Evolutionary conservation across 2,329 filamentous ascomycete genomes (phyloP), one percentile per base, ranked within the genome.

Genomic region (Cryoendolithus antarcticus): DNA sequence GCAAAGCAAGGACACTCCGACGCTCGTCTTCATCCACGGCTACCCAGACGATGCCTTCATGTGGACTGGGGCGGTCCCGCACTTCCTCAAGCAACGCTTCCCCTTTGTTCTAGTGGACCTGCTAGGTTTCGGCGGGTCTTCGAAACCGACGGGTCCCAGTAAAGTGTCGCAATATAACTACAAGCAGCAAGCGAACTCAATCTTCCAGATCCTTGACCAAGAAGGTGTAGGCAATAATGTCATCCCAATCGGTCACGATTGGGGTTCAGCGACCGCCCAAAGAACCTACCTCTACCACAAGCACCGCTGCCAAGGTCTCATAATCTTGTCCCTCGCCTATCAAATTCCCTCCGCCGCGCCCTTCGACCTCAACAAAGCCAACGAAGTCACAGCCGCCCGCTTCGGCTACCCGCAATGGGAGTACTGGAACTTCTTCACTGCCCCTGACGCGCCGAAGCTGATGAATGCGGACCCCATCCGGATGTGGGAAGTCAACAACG

Each of bases 1-100:
- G 6, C 38, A 47, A 10, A 37, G 43, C 11, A 38, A 47, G 11
- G 40, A 48, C 13, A 37, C 48, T 4, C 53, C 51, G 27, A 52
- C 68, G 12, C 46, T 69, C 4, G 56, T 70, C 30, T 53, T 57
- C 30, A 31, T 65, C 6, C 71, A 74, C 54, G 70, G 71, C 42
- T 74, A 64, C 44, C 71, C 71, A 4, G 67, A 71, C 45, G 54
- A 62, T 36, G 65, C 68, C 0, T 57, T 56, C 7, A 58, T 70
- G 40, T 74, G 67, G 69, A 51, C 58, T 12, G 49, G 51, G n/a
- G 50, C 50, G 10, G 37, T 55, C 2, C 50, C 52, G 9, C 48
- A 47, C 9, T 43, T 56, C 10, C 38, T 50, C 27, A 34, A 47
- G 4, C 39, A 52, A 2, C 48, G 44, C 6, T 56, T 52, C 29